These are phyloP conservation scores for Solioccasus polychromus DNA, from an alignment of 768 basidiomycete species.

Conservation along the genomic window DNA sequence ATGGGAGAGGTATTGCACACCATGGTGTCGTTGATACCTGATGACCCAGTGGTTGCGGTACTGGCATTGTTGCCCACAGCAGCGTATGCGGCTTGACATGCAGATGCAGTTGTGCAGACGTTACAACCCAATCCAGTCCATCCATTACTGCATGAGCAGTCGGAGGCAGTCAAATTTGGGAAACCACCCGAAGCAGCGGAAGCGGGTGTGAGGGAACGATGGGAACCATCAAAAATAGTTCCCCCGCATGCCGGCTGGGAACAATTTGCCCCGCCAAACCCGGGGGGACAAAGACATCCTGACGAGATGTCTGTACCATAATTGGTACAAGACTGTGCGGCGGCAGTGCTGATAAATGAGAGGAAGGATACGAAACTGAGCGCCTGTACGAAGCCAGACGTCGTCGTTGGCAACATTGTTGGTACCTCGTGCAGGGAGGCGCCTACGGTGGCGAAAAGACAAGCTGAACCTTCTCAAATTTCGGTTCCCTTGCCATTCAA, in stretches of 20 bases:
- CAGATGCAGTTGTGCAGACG: constrained; percentile 64
- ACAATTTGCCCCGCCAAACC: constrained; percentile 74
- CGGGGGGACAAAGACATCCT: constrained; percentile 72
- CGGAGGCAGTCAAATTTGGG: constrained; percentile 63
- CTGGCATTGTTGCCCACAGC: constrained; percentile 37
- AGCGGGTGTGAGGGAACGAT: constrained; percentile 48
- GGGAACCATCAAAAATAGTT: constrained; percentile 70
- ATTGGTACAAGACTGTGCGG: constrained; percentile 29
- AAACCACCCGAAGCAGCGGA: constrained; percentile 39
- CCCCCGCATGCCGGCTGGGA: constrained; percentile 75
- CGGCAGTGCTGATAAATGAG: constrained; percentile 6
- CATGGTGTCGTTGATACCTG: constrained; percentile 58
- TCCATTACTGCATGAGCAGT: constrained; percentile 67
- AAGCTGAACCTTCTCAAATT: too few relatives aligned
- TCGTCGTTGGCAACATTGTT: constrained; percentile 10
- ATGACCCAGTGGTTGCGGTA: constrained; percentile 23
- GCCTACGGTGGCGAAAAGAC: neutral
- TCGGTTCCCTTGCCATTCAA: too few relatives aligned
- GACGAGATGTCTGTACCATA: constrained; percentile 22
- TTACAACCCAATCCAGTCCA: constrained; percentile 82
- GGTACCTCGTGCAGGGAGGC: neutral
- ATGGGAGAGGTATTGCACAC: constrained; percentile 67
- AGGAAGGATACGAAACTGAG: constrained; percentile 12
- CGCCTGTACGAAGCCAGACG: constrained; percentile 1
- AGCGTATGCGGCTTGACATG: constrained; percentile 65